Evolutionary conservation across 768 basidiomycete genomes (phyloP).

Genomic region (Russula abietina): DNA sequence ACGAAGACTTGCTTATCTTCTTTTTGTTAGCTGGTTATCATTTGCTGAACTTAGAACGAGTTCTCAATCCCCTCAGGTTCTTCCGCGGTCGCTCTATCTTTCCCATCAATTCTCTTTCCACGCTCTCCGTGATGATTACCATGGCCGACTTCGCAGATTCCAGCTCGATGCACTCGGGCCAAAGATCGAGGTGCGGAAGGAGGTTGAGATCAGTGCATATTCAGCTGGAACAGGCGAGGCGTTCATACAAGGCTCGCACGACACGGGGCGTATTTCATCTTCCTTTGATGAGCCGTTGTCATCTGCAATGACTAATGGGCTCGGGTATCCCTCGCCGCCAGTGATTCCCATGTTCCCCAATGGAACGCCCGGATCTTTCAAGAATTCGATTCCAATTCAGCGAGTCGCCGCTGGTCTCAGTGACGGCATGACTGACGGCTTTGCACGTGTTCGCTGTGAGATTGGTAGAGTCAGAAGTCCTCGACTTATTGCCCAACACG

Average conservation of each 20-base stretch:
- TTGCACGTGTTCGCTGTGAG: slow-evolving; percentile 54
- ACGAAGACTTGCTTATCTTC: not conserved
- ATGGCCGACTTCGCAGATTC: slow-evolving; percentile 63
- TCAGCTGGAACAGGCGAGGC: slow-evolving; percentile 37
- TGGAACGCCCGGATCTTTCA: slow-evolving; percentile 41
- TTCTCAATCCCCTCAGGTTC: too few relatives aligned
- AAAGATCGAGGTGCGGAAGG: slow-evolving; percentile 65
- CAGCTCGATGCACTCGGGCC: slow-evolving; percentile 50
- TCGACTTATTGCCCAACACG: slow-evolving; percentile 30
- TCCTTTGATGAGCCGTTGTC: slow-evolving; percentile 79
- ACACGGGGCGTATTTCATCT: slow-evolving; percentile 41
- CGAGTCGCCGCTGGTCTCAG: slow-evolving; percentile 45
- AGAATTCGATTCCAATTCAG: slow-evolving; percentile 52
- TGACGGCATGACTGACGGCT: slow-evolving; percentile 53
- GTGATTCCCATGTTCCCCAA: slow-evolving; percentile 81
- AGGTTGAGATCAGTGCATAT: slow-evolving; percentile 62
- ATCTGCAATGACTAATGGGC: slow-evolving; percentile 58
- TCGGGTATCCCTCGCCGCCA: slow-evolving; percentile 44
- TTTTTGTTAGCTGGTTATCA: slow-evolving; percentile 53
- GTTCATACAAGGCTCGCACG: slow-evolving; percentile 50
- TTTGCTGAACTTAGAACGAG: slow-evolving; percentile 78
- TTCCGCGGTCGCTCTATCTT: slow-evolving; percentile 75
- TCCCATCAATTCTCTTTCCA: slow-evolving; percentile 82
- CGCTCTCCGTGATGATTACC: slow-evolving; percentile 69
- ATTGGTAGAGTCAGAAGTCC: slow-evolving; percentile 49